Base-by-base conservation (phyloP, 257 asterid species). In the Pogostemon cablin region DNA sequence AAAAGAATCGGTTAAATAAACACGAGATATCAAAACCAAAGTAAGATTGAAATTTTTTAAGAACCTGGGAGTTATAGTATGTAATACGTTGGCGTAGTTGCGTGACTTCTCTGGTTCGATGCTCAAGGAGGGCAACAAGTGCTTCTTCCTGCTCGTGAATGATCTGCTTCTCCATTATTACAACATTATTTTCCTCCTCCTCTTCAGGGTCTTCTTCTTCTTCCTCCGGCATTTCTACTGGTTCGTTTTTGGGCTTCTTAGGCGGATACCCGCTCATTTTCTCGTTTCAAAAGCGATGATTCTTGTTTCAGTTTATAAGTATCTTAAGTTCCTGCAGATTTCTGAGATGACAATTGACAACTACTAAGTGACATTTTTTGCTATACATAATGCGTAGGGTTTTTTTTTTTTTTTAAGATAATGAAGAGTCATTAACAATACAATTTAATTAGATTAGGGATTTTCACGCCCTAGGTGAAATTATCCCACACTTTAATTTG, bases 51-150 rank as follows among this genome's bases (percentile, higher is more conserved):
- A 49, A 12, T 15, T 8, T 32, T 32, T 20, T 10, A 25, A 10
- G 70, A 62, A 92, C 98, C 97, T 88, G 93, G 17, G 90, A 58
- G 48, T 81, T 82, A 42, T 93, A 93, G 80, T 87, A 88, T 17
- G 79, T 47, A 69, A 90, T 66, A 38, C 97, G 98, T 39, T 76
- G 84, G 75, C 87, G 89, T 39, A 87, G 83, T 76, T 88, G 93
- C 44, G 81, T 85, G 52, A 90, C 98, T 85, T 93, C 98, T 73
- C 83, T 87, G n/a, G 83, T 65, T 2, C 98, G 96, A 55, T 88
- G 96, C 57, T 88, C 98, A 9, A 83, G 60, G 34, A 93, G 93
- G 55, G 91, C 96, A 3, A 88, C 79, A 12, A 88, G 78, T 46
- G 96, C 96, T 81, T 84, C 91, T 67, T 90, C 95, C 81, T 83